Evolutionary conservation across 176 grass and related monocot species (phyloP), one percentile per base, ranked within the genome.

Genomic region (Rhynchospora tenuis): DNA sequence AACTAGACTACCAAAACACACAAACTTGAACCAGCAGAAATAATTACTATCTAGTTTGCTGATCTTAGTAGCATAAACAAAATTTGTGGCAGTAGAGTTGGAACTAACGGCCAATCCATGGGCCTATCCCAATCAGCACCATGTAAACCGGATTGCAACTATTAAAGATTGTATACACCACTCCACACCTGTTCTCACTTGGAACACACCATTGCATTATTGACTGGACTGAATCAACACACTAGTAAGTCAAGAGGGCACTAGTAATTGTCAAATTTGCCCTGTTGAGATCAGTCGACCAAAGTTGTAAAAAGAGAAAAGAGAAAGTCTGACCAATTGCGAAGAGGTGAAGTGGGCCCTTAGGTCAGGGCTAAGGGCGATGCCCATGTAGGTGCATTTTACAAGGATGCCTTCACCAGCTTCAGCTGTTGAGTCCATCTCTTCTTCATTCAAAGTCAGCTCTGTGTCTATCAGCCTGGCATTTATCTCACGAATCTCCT

Each of bases 401-500:
- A 99, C 92, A 51, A 99, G 44, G 22, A 82, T 47, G 48, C 91
- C 86, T 79, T 91, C 87, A 85, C 89, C 90, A 71, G 89, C 82
- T 82, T 84, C 68, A 62, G 88, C 77, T 24, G 77, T 91, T 63
- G 89, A 93, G 68, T 91, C 89, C 0, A 67, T 66, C 76, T 91
- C 93, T 27, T 93, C 89, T 84, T 99, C 91, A 2, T 82, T 95
- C 67, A 95, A 70, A 64, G 86, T 88, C 29, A 99, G 87, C 64
- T 94, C 96, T 68, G 96, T 99, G 65, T 92, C 93, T 80, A 99
- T 95, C 62, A 95, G 87, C 77, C 89, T 89, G 51, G 88, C 81
- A 61, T 99, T 99, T 95, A 99, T 95, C 62, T 93, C 93, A 11
- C 84, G 83, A 48, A 99, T 93, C 86, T 99, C 96, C 84, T 95